Conservation (phyloP, 2,329 filamentous ascomycete genomes). For the Stagonosporopsis vannaccii region DNA sequence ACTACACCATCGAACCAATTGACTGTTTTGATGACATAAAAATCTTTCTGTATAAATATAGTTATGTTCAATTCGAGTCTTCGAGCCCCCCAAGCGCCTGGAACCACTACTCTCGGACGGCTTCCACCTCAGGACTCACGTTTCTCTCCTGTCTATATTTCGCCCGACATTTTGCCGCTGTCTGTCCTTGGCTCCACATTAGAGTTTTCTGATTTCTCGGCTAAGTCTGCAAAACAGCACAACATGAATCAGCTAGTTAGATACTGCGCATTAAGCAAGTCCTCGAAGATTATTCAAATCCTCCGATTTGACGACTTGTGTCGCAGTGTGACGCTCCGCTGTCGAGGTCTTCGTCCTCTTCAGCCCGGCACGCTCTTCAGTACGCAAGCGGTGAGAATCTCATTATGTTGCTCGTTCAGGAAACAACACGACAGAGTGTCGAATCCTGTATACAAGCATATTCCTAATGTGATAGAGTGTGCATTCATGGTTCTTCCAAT, state of each 20-base stretch:
- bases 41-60: too few relatives aligned
- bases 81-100: neutral
- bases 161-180: neutral
- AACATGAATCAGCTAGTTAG: neutral
- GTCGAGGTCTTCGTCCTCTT: neutral
- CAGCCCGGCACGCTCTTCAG: neutral
- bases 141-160: too few relatives aligned
- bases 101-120: too few relatives aligned
- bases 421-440: neutral
- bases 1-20: slow-evolving; percentile 52
- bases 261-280: neutral
- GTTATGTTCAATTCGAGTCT: too few relatives aligned
- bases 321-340: neutral
- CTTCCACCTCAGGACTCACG: too few relatives aligned
- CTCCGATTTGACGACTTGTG: neutral
- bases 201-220: neutral
- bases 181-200: neutral
- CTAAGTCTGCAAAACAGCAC: neutral
- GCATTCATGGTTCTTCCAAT: neutral
- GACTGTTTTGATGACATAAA: slow-evolving; percentile 56
- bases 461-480: neutral
- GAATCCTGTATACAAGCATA: neutral
- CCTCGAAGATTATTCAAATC: neutral
- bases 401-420: neutral
- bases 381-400: neutral